Conservation (phyloP, 2,329 filamentous ascomycete species). For the Sarocladium kiliense region DNA sequence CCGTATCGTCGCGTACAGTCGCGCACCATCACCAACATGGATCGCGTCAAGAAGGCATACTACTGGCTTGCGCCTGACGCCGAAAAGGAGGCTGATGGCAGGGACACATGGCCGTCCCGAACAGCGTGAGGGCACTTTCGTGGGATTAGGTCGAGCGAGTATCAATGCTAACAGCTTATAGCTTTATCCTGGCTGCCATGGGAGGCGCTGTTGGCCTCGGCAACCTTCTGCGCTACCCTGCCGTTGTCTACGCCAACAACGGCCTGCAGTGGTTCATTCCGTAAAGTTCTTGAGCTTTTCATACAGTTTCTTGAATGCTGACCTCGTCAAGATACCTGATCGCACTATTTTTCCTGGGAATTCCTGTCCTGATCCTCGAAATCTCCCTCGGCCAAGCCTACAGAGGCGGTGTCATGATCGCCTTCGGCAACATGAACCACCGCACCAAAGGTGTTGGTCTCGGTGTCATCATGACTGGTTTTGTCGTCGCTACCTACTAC, state of each 20-base stretch:
- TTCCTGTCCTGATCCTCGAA: conserved; percentile 47
- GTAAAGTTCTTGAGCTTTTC: no score
- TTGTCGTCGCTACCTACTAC: conserved; percentile 48
- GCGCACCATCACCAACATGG: background rate
- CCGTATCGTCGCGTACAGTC: background rate
- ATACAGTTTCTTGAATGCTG: no score
- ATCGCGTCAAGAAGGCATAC: conserved; percentile 7
- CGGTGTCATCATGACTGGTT: conserved; percentile 43
- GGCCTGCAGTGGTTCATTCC: conserved; percentile 54
- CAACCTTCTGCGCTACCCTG: conserved; percentile 49
- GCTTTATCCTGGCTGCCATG: conserved; percentile 25
- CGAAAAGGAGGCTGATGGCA: conserved; percentile 12
- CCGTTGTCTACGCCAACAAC: conserved; percentile 50
- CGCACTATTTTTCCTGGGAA: conserved; percentile 45
- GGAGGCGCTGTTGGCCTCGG: conserved; percentile 49
- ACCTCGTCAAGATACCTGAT: no score
- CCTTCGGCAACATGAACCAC: conserved; percentile 42
- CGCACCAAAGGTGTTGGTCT: conserved; percentile 47
- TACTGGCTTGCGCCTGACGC: conserved; percentile 11
- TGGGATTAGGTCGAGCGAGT: no score
- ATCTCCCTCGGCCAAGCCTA: conserved; percentile 63
- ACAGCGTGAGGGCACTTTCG: no score
- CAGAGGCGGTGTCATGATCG: conserved; percentile 44
- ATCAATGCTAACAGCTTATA: no score
- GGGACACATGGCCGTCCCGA: conserved; percentile 12